A percentile compares a stretch with the other conserved stretches of the same genome.
These are phyloP conservation scores for Fragaria vesca DNA, from an alignment of 306 rosid genomes.

Conservation along the genomic window DNA sequence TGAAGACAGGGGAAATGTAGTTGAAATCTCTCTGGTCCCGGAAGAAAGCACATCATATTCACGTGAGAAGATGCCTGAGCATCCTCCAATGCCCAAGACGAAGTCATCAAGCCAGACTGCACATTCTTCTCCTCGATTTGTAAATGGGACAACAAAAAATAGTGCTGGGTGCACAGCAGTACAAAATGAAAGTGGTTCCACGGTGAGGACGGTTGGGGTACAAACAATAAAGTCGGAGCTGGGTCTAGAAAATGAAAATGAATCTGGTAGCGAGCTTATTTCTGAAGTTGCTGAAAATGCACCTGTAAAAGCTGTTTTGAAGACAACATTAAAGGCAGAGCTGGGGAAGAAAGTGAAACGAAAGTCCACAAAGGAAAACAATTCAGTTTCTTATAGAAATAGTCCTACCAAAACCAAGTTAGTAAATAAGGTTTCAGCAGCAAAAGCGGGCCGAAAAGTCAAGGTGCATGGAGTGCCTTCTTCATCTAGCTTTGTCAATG, in stretches of 20 bases:
- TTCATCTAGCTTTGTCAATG: slow-evolving; percentile 49
- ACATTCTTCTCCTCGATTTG: slow-evolving; percentile 42
- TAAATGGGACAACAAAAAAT: slow-evolving; percentile 30
- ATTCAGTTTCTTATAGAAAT: slow-evolving; percentile 37
- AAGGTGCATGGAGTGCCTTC: slow-evolving; percentile 59
- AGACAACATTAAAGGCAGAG: slow-evolving; percentile 26
- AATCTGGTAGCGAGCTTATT: slow-evolving; percentile 27
- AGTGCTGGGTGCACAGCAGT: slow-evolving; percentile 18
- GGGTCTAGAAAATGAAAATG: slow-evolving; percentile 27
- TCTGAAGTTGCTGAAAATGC: slow-evolving; percentile 37
- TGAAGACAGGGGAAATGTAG: slow-evolving; percentile 41
- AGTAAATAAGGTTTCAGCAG: slow-evolving; percentile 43
- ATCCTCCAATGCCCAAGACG: slow-evolving; percentile 36
- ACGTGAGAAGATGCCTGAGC: slow-evolving; percentile 32
- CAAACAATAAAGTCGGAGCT: slow-evolving; percentile 37
- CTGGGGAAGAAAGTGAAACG: slow-evolving; percentile 40
- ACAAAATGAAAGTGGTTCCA: slow-evolving; percentile 32
- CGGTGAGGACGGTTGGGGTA: slow-evolving; percentile 41
- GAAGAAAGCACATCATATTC: slow-evolving; percentile 52
- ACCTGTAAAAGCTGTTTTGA: slow-evolving; percentile 34
- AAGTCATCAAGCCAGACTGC: slow-evolving; percentile 40
- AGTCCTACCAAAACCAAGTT: slow-evolving; percentile 46
- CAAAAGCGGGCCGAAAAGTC: slow-evolving; percentile 57
- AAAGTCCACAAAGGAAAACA: slow-evolving; percentile 32
- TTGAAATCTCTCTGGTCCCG: slow-evolving; percentile 50